phyloP scores from a whole-genome alignment of 108 stramenopile genomes.

The Nitzschia putrida region DNA sequence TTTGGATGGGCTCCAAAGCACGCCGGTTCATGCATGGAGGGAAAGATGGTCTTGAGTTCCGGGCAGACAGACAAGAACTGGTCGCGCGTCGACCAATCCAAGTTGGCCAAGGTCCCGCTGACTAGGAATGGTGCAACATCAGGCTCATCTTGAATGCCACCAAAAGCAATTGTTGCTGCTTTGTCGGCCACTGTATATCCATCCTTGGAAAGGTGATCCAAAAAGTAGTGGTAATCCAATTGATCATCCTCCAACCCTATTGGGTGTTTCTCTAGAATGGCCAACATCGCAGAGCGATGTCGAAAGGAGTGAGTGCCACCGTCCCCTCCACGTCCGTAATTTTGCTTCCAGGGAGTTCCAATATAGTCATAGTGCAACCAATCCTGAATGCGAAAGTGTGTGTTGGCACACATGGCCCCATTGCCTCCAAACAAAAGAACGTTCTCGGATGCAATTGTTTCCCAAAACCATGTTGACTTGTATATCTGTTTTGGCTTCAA shows the following conservation, averaged over 20 bases:
- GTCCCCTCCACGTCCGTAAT: constrained; percentile 49
- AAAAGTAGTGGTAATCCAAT: constrained; percentile 35
- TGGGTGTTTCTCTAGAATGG: constrained; percentile 21
- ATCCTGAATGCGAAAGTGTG: not conserved
- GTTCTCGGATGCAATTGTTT: constrained; percentile 44
- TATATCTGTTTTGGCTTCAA: constrained; percentile 48
- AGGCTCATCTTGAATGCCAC: constrained; percentile 30
- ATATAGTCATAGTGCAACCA: constrained; percentile 39
- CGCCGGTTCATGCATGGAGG: constrained; percentile 55
- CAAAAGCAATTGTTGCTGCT: constrained; percentile 36
- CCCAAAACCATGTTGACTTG: constrained; percentile 53
- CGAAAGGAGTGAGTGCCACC: constrained; percentile 44
- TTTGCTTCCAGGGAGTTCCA: constrained; percentile 37
- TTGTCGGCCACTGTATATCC: constrained; percentile 5
- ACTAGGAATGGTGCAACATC: constrained; percentile 43
- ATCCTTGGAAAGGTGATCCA: constrained; percentile 31
- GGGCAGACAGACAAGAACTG: constrained; percentile 48
- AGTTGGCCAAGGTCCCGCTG: constrained; percentile 47
- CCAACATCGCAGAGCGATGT: constrained; percentile 49
- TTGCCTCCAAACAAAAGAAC: constrained; percentile 56
- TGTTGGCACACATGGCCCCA: constrained; percentile 55
- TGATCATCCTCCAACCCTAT: not conserved
- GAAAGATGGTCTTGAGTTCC: constrained; percentile 58
- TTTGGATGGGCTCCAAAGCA: constrained; percentile 74
- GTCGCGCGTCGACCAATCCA: constrained; percentile 41